Percentiles rank a stretch among this genome's conserved stretches.
These are phyloP conservation scores for Chytriomyces sp. DNA, from an alignment of 192 early-diverging fungal species.

Conservation along the genomic window DNA sequence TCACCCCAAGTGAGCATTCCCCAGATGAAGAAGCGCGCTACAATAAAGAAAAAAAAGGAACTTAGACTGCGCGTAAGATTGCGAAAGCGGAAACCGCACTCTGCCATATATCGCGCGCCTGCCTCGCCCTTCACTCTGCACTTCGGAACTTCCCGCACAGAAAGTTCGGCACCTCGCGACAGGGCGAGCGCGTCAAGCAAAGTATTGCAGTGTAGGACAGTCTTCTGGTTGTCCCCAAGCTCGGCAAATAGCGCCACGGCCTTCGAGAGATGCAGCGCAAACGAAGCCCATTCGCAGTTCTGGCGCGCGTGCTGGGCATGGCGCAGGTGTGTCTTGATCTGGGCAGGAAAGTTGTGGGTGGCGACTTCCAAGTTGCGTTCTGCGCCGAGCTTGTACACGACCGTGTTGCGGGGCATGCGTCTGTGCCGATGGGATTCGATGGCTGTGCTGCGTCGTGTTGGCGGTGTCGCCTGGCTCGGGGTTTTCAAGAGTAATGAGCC, in stretches of 20 bases:
- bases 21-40: constrained; percentile 3
- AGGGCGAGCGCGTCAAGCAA: background rate
- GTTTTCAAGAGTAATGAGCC: no score
- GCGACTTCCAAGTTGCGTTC: background rate
- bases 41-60: background rate
- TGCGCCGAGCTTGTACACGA: background rate
- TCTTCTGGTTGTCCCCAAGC: background rate
- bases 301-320: background rate
- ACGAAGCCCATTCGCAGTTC: background rate
- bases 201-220: background rate
- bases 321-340: constrained; percentile 6
- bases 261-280: background rate
- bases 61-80: background rate
- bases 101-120: background rate
- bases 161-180: background rate
- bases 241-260: background rate
- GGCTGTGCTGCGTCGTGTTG: no score
- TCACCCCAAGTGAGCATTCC: background rate
- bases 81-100: background rate
- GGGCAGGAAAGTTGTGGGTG: background rate
- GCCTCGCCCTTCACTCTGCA: background rate
- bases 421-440: no score
- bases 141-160: background rate
- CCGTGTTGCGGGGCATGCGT: no score
- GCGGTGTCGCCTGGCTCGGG: no score